Base-by-base conservation (phyloP, 2,329 filamentous ascomycete genomes). In the Drechslerella coelobrocha region DNA sequence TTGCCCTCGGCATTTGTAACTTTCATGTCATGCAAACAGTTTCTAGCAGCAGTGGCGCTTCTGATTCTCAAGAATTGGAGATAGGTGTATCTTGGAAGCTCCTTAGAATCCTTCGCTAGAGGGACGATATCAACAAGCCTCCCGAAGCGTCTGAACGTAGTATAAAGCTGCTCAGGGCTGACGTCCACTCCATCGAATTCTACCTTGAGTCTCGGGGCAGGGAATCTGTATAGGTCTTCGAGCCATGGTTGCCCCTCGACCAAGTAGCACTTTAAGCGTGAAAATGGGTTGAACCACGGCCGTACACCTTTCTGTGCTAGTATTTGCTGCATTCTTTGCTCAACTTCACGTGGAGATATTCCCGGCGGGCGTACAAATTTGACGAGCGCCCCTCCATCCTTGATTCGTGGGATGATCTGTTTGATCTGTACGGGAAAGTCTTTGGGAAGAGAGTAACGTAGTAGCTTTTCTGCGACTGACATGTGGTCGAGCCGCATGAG, bases 361-460 rank as follows among this genome's bases (percentile, higher is more conserved):
- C 77, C 78, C 0, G 78, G 71, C 39, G 81, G 79, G 57, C 83
- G 85, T 14, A 83, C 84, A 77, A 95, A 92, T 78, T 95, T 97
- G 78, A 97, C 88, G 78, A 95, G 97, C 0, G 91, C 91, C 10
- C 94, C 94, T 14, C 94, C 94, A 77, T 99, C 94, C 76, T 95
- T 92, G 26, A 95, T 82, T 2, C 92, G 85, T 0, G 92, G 92
- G 17, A 97, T 79, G 14, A 97, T 88, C 76, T 96, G 89, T 2
- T 87, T 90, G 50, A 96, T 86, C 65, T 88, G 86, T 51, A 96
- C 24, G 12, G 62, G 68, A 37, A 62, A 65, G 12, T 72, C 59
- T 14, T 53, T 56, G 81, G 78, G 0, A 89, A 89, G 23, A 91
- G 85, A 0, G 87, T 88, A 59, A 48, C 81, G 81, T 41, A 85